Evolutionary conservation across 495 filamentous ascomycete species (phyloP).

Genomic region (Evansstolkia leycettana): DNA sequence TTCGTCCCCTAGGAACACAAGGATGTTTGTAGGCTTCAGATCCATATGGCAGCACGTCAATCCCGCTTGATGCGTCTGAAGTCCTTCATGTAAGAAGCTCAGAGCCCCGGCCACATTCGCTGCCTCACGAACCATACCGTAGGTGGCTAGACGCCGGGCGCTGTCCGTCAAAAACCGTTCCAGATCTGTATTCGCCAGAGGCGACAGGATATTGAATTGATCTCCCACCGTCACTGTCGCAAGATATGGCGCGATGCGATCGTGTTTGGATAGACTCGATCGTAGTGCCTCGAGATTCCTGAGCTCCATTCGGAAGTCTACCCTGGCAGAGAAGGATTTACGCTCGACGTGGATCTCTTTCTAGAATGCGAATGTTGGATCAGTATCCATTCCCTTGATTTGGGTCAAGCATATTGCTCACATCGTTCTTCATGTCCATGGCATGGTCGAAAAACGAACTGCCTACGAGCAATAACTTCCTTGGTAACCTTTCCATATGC

Average conservation of each 20-base stretch:
- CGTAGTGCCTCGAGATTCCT: constrained; percentile 2
- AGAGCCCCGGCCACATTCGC: constrained; percentile 9
- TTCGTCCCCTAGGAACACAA: constrained; percentile 4
- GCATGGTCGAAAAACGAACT: neutral
- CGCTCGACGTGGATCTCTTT: constrained; percentile 1
- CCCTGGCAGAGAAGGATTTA: constrained; percentile 1
- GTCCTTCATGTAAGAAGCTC: constrained; percentile 5
- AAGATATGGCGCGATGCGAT: constrained; percentile 3
- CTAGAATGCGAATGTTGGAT: neutral
- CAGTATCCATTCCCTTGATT: no score
- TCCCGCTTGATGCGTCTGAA: neutral
- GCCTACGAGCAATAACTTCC: constrained; percentile 3
- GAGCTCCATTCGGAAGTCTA: constrained; percentile 1
- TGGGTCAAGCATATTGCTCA: no score
- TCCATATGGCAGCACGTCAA: constrained; percentile 10
- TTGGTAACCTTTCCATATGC: constrained; percentile 7
- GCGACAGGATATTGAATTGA: constrained; percentile 7
- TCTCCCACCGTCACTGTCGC: constrained; percentile 6
- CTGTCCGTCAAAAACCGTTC: constrained; percentile 3
- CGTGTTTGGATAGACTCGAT: constrained; percentile 1
- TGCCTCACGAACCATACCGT: constrained; percentile 2
- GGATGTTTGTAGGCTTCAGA: constrained; percentile 14
- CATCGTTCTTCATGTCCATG: no score
- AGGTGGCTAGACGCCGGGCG: neutral
- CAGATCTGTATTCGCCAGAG: constrained; percentile 6